A percentile compares a stretch with the other conserved stretches of the same genome.
Conservation (phyloP, 2,329 filamentous ascomycete genomes). For the Beauveria australis region DNA sequence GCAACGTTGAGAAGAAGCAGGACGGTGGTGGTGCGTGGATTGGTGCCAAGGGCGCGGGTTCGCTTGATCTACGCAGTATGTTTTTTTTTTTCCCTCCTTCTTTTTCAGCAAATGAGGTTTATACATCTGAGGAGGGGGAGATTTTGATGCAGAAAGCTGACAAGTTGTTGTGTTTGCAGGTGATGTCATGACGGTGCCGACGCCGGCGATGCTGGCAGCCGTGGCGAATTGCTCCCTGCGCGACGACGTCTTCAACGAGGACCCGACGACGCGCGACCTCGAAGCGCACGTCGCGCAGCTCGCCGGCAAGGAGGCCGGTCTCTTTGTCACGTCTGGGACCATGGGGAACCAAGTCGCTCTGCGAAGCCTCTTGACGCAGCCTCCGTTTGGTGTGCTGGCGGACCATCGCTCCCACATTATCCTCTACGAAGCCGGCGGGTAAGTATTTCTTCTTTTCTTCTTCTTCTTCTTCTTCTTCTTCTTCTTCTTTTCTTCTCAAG, state of each 20-base stretch:
- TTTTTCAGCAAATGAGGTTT: too few relatives aligned
- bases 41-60: slow-evolving; percentile 29
- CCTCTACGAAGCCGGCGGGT: slow-evolving; percentile 56
- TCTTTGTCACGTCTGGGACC: slow-evolving; percentile 82
- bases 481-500: too few relatives aligned
- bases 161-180: slow-evolving; percentile 23
- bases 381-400: slow-evolving; percentile 72
- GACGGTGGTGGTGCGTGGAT: slow-evolving; percentile 24
- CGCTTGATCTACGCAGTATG: slow-evolving; percentile 33
- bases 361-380: slow-evolving; percentile 66
- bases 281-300: slow-evolving; percentile 67
- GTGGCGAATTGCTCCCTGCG: slow-evolving; percentile 66
- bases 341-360: slow-evolving; percentile 91
- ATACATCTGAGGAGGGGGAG: too few relatives aligned
- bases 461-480: background rate
- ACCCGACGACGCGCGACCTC: slow-evolving; percentile 67
- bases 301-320: slow-evolving; percentile 64
- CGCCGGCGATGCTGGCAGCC: slow-evolving; percentile 70
- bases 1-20: background rate
- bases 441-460: slow-evolving; percentile 15
- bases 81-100: background rate
- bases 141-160: background rate
- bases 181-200: slow-evolving; percentile 62
- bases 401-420: slow-evolving; percentile 74
- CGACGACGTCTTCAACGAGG: slow-evolving; percentile 79